A percentile compares a stretch with the other conserved stretches of the same genome.
phyloP scores from a whole-genome alignment of 2,329 filamentous ascomycete species.

The Monilinia vaccinii-corymbosi region DNA sequence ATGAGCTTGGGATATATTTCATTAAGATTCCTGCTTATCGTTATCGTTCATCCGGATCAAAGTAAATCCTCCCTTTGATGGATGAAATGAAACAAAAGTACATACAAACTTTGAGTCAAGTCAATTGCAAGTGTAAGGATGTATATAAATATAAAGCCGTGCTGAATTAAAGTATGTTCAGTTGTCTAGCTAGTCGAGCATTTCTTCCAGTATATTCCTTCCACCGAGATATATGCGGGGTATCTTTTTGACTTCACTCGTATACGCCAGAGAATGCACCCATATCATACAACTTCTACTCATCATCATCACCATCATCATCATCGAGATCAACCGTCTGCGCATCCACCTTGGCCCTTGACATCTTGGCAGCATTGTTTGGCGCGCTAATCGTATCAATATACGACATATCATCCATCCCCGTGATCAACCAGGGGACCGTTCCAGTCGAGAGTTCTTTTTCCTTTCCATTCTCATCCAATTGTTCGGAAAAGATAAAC shows the following conservation, averaged over 20 bases:
- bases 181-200: background rate
- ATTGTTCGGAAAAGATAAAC: slow-evolving; percentile 33
- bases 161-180: slow-evolving; percentile 1
- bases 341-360: slow-evolving; percentile 22
- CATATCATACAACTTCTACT: slow-evolving; percentile 2
- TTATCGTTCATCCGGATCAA: slow-evolving; percentile 13
- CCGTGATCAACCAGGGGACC: slow-evolving; percentile 37
- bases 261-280: slow-evolving; percentile 18
- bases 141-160: background rate
- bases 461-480: slow-evolving; percentile 11
- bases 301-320: slow-evolving; percentile 3
- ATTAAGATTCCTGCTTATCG: slow-evolving; percentile 3
- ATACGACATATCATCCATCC: slow-evolving; percentile 49
- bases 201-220: slow-evolving; percentile 2
- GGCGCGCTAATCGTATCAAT: slow-evolving; percentile 54
- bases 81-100: too few species aligned
- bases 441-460: slow-evolving; percentile 16
- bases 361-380: slow-evolving; percentile 24
- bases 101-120: background rate
- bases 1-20: background rate
- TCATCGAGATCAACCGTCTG: slow-evolving; percentile 11
- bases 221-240: slow-evolving; percentile 16
- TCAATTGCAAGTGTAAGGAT: background rate
- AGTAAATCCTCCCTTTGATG: background rate
- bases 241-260: slow-evolving; percentile 25